Conservation (phyloP, 1,284 basidiomycete genomes). For the Cryptococcus sp. region DNA sequence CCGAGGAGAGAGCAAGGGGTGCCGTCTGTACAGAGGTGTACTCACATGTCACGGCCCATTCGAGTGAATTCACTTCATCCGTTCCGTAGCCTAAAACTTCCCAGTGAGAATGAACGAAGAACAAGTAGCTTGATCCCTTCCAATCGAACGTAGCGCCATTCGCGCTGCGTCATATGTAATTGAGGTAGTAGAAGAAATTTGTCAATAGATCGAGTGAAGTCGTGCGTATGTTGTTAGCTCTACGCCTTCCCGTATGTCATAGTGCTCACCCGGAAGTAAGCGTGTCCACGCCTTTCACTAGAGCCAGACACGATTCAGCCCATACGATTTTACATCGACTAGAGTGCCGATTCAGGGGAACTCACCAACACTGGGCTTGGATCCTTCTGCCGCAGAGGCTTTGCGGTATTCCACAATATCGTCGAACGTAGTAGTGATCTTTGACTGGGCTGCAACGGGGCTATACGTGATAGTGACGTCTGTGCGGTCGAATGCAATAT, state of each 20-base stretch:
- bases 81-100: constrained; percentile 56
- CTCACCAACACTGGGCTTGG: constrained; percentile 42
- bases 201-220: not conserved
- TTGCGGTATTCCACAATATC: constrained; percentile 55
- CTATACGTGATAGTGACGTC: constrained; percentile 58
- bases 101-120: constrained; percentile 57
- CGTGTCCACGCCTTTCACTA: constrained; percentile 54
- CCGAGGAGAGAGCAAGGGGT: not conserved
- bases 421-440: constrained; percentile 45
- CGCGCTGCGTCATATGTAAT: constrained; percentile 16
- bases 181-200: no score
- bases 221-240: no score
- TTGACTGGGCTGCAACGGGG: constrained; percentile 25
- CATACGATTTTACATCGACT: not conserved
- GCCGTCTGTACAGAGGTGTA: not conserved
- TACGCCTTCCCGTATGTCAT: no score
- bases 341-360: not conserved
- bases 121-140: constrained; percentile 56
- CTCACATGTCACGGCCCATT: constrained; percentile 58
- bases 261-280: constrained; percentile 25
- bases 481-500: not conserved
- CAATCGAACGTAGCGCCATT: constrained; percentile 56
- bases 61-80: constrained; percentile 40
- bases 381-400: constrained; percentile 31
- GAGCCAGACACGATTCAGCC: constrained; percentile 5